A percentile compares a stretch with the other conserved stretches of the same genome.
Conservation (phyloP, 768 basidiomycete genomes). For the Rhizopogon rudus region DNA sequence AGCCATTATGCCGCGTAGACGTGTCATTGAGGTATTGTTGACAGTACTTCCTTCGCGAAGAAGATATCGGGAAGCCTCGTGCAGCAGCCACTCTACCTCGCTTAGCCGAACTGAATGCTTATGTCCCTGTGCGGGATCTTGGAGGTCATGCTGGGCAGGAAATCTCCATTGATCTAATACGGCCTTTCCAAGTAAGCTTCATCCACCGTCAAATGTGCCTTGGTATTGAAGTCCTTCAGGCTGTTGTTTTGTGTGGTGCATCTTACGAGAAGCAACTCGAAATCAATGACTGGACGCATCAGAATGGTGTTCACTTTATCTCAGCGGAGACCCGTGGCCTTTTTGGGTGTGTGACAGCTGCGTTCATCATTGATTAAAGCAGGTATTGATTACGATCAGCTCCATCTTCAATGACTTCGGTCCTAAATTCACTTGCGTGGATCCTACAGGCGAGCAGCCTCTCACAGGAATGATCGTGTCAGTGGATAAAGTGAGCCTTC, state of each 20-base stretch:
- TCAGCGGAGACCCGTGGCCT: conserved; percentile 88
- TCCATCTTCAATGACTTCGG: conserved; percentile 98
- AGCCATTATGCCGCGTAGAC: not conserved
- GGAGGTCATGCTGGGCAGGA: conserved; percentile 72
- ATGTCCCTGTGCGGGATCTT: conserved; percentile 90
- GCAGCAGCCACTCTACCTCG: conserved; percentile 85
- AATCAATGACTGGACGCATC: conserved; percentile 93
- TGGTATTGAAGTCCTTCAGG: conserved; percentile 38
- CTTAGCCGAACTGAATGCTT: conserved; percentile 90
- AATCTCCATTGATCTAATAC: conserved; percentile 75
- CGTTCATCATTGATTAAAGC: not conserved
- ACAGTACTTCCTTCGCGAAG: conserved; percentile 90
- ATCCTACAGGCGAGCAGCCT: conserved; percentile 96
- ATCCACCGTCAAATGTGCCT: not conserved
- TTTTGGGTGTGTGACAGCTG: conserved; percentile 65
- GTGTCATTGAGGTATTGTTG: conserved; percentile 6
- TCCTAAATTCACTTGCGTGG: conserved; percentile 88
- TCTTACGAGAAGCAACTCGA: conserved; percentile 81
- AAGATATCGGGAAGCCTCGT: conserved; percentile 84
- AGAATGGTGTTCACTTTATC: conserved; percentile 87
- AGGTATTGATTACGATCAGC: conserved; percentile 34
- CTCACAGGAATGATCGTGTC: conserved; percentile 94
- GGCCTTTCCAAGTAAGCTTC: conserved; percentile 79
- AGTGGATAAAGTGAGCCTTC: conserved; percentile 64
- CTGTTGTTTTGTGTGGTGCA: conserved; percentile 82